Percentiles rank a stretch among this genome's conserved stretches.
Conservation (phyloP, 176 grass and related monocot species). For the Oryza brachyantha region DNA sequence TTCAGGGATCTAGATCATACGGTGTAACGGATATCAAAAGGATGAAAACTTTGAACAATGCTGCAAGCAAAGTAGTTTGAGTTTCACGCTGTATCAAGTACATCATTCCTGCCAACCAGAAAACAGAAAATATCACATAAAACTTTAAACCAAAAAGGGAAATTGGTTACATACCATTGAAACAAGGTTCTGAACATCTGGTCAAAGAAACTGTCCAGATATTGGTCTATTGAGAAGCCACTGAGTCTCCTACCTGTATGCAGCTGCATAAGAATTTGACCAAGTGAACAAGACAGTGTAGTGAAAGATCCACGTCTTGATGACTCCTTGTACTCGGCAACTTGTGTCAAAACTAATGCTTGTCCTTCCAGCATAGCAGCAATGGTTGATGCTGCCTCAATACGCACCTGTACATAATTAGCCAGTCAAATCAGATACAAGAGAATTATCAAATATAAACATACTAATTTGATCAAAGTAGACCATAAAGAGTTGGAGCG, state of each 20-base stretch:
- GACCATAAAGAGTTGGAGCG: neutral
- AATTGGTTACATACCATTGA: too few relatives aligned
- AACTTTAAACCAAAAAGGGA: too few relatives aligned
- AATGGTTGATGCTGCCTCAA: conserved; percentile 71
- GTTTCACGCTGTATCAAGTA: conserved; percentile 82
- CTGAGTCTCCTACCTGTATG: conserved; percentile 61
- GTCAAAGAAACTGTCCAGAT: conserved; percentile 8
- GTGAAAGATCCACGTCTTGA: conserved; percentile 88
- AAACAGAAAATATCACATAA: conserved; percentile 24
- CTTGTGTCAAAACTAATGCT: conserved; percentile 76
- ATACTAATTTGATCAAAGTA: neutral
- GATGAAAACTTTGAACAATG: conserved; percentile 71
- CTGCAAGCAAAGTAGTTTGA: conserved; percentile 54
- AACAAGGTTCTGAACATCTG: neutral
- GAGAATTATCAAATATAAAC: conserved; percentile 11
- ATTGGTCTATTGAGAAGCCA: neutral
- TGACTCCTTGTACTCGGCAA: conserved; percentile 84
- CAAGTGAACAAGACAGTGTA: conserved; percentile 77
- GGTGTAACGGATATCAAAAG: conserved; percentile 90
- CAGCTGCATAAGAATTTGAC: conserved; percentile 93
- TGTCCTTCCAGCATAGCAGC: conserved; percentile 82
- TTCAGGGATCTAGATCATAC: conserved; percentile 46
- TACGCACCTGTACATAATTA: conserved; percentile 52
- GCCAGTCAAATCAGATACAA: neutral
- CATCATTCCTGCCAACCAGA: conserved; percentile 61